Base-by-base conservation (phyloP, 1,284 basidiomycete species). In the Malassezia restricta region DNA sequence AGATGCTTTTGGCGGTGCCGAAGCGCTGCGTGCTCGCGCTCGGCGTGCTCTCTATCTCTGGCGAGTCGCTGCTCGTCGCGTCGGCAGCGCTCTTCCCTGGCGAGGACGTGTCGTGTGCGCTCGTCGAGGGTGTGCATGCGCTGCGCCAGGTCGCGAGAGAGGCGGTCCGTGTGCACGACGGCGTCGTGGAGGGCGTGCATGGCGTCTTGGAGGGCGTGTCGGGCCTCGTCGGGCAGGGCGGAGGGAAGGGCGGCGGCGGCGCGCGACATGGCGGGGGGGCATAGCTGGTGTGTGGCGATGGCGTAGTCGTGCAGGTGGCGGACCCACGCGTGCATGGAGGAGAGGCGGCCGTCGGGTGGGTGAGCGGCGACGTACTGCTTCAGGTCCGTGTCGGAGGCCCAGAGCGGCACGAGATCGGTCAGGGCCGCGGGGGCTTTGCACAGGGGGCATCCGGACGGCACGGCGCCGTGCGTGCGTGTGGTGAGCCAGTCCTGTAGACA, bases 211-310 rank as follows among this genome's bases (percentile, higher is more conserved):
- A 40, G 20, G 12, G 30, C 28, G n/a, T 27, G 43, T 43, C 4
- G 20, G 11, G 32, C 14, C 17, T 12, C n/a, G 17, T 9, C 20
- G 3, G 11, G 39, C 14, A 12, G 3, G 20, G 3, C 9, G 9
- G 39, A 11, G 9, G n/a, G 3, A 17, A 40, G 14, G 39, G n/a
- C 2, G 3, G 9, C 17, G 6, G 27, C 17, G 7, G 47, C 47
- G 11, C 31, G 30, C 3, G 14, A n/a, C 47, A 42, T 42, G 12
- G 40, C 38, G 7, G 31, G 5, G 28, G 40, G 33, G n/a, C 42
- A 41, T 2, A 54, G 30, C 15, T 47, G 47, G 30, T 55, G 48
- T 12, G 53, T 47, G 1, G 53, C 53, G 47, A 55, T 55, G 5
- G 41, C 53, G 38, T 55, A 55, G 29, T 30, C 17, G 47, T 55